phyloP scores from a whole-genome alignment of 2,329 filamentous ascomycete genomes.

The Cercospora brassicicola region DNA sequence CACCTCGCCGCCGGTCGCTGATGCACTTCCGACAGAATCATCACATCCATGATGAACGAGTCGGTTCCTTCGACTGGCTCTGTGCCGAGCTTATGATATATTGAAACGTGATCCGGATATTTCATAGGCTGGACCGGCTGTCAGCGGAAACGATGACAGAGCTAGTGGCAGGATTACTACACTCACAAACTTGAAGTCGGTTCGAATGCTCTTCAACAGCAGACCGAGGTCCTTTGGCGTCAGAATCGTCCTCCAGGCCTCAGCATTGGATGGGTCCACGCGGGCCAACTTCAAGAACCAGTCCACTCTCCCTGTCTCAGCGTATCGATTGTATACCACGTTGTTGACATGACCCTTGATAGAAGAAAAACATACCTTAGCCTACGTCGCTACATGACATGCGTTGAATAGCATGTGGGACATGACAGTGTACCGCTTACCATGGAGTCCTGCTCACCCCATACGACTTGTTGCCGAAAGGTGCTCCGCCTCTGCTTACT shows the following conservation, averaged over 20 bases:
- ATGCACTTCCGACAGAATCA: constrained; percentile 73
- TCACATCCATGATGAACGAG: constrained; percentile 60
- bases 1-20: constrained; percentile 71
- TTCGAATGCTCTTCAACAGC: constrained; percentile 76
- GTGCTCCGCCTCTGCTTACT: constrained; percentile 62
- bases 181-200: constrained; percentile 81
- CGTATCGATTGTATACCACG: constrained; percentile 77
- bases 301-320: constrained; percentile 76
- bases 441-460: constrained; percentile 78
- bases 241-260: constrained; percentile 69
- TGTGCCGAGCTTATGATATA: constrained; percentile 72
- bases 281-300: constrained; percentile 72
- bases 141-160: constrained; percentile 17
- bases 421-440: constrained; percentile 28
- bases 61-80: constrained; percentile 53
- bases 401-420: background rate
- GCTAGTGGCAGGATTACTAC: background rate
- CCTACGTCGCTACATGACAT: constrained; percentile 1
- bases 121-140: constrained; percentile 65
- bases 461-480: constrained; percentile 67
- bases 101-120: constrained; percentile 78
- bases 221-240: constrained; percentile 67
- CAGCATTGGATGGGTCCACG: constrained; percentile 60
- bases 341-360: constrained; percentile 76
- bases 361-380: constrained; percentile 20